These are phyloP conservation scores for Amanita fuliginea DNA, from an alignment of 768 basidiomycete genomes.

Conservation along the genomic window DNA sequence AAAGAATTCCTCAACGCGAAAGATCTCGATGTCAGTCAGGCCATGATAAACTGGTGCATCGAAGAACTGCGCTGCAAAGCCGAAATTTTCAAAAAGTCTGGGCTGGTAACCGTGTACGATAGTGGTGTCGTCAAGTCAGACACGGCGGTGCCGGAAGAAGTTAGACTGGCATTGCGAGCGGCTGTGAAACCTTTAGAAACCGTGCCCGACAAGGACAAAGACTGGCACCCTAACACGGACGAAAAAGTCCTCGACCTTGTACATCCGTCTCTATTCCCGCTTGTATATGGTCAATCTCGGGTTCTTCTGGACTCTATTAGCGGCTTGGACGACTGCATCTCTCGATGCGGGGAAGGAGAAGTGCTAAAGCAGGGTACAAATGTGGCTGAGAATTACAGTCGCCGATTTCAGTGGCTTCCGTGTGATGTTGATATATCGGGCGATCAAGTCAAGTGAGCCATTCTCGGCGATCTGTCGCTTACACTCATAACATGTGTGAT, in stretches of 20 bases:
- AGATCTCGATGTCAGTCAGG: conserved; percentile 5
- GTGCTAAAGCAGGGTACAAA: not conserved
- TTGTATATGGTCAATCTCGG: not conserved
- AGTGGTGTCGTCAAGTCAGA: conserved; percentile 19
- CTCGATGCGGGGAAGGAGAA: not conserved
- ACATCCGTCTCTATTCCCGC: conserved; percentile 2
- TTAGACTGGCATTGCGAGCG: not conserved
- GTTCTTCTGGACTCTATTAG: not conserved
- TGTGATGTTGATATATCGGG: not conserved
- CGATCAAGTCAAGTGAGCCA: too few species aligned
- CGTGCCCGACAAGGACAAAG: not conserved
- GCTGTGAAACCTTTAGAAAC: not conserved
- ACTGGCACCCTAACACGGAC: conserved; percentile 4
- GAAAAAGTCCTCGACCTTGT: conserved; percentile 4
- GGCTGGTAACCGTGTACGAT: not conserved
- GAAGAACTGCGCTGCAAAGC: conserved; percentile 14
- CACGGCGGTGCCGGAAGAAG: conserved; percentile 12
- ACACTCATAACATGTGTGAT: too few species aligned
- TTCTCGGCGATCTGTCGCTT: too few species aligned
- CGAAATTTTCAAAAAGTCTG: conserved; percentile 6
- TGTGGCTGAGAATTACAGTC: not conserved
- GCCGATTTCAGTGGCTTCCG: conserved; percentile 2
- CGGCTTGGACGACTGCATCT: not conserved
- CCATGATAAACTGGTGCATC: conserved; percentile 13
- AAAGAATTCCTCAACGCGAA: not conserved